phyloP scores from a whole-genome alignment of 768 basidiomycete genomes.

The Collybia mongolica region DNA sequence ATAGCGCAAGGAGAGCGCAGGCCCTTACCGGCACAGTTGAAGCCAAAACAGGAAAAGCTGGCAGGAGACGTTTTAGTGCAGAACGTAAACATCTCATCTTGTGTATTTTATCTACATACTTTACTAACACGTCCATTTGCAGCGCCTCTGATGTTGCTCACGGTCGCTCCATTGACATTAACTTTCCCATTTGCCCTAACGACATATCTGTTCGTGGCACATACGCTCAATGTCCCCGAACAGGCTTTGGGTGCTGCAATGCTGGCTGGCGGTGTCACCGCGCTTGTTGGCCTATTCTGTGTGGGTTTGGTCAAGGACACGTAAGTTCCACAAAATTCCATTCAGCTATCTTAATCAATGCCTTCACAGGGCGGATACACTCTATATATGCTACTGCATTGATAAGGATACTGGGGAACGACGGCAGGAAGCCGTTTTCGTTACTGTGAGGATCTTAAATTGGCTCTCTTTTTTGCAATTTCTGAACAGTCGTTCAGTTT shows the following conservation, averaged over 20 bases:
- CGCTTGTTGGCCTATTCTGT: conserved; percentile 80
- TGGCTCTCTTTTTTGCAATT: background rate
- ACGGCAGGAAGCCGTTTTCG: conserved; percentile 40
- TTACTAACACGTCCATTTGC: background rate
- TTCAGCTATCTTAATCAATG: background rate
- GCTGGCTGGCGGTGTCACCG: conserved; percentile 76
- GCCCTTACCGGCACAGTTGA: conserved; percentile 38
- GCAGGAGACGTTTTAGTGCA: conserved; percentile 46
- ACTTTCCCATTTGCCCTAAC: conserved; percentile 80
- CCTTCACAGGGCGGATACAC: conserved; percentile 35
- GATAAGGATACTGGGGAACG: conserved; percentile 42
- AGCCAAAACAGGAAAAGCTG: conserved; percentile 31
- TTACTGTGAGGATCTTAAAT: conserved; percentile 27
- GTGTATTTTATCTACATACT: background rate
- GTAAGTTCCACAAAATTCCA: conserved; percentile 24
- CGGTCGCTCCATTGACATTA: conserved; percentile 73
- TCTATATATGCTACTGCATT: conserved; percentile 50
- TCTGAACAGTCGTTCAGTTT: conserved; percentile 23
- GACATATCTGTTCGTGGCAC: conserved; percentile 89
- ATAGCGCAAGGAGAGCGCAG: conserved; percentile 47
- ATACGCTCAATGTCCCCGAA: conserved; percentile 66
- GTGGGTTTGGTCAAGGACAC: conserved; percentile 77
- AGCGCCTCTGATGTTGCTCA: conserved; percentile 73
- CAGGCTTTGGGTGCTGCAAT: conserved; percentile 75
- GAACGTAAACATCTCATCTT: conserved; percentile 49